Evolutionary conservation across 768 basidiomycete genomes (phyloP).

Genomic region (Suillus plorans): DNA sequence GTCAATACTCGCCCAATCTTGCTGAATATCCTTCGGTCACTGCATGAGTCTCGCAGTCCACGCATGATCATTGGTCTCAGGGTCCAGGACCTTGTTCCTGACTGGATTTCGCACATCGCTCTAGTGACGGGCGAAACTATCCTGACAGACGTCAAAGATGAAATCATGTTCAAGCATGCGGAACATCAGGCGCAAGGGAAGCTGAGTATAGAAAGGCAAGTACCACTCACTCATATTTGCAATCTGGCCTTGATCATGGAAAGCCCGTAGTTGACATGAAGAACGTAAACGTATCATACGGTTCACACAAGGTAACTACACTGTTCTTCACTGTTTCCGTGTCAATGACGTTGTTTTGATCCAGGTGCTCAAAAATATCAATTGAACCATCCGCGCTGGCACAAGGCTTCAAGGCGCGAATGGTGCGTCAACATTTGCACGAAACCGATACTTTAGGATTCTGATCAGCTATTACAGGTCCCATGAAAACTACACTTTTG

Average conservation of each 20-base stretch:
- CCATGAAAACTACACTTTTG: conserved; percentile 95
- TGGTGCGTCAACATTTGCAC: conserved; percentile 46
- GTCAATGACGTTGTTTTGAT: background rate
- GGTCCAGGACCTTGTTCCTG: conserved; percentile 68
- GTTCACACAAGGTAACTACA: conserved; percentile 50
- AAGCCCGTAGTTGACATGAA: conserved; percentile 58
- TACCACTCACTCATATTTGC: background rate
- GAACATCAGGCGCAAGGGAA: conserved; percentile 7
- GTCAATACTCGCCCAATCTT: conserved; percentile 55
- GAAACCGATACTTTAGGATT: background rate
- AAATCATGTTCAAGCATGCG: conserved; percentile 37
- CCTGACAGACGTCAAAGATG: conserved; percentile 48
- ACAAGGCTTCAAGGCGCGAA: conserved; percentile 90
- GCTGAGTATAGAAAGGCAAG: background rate
- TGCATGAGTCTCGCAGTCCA: conserved; percentile 49
- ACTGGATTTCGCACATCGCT: conserved; percentile 71
- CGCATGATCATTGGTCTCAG: conserved; percentile 67
- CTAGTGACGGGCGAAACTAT: conserved; percentile 50
- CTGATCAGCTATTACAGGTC: conserved; percentile 49
- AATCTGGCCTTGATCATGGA: conserved; percentile 17
- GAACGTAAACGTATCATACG: conserved; percentile 71
- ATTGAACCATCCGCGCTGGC: conserved; percentile 86
- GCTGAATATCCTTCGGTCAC: conserved; percentile 49
- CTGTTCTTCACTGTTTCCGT: background rate
- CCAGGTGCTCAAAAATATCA: conserved; percentile 74